Evolutionary conservation across 108 stramenopile genomes (phyloP).

Genomic region (Pinguiococcus pyrenoidosus): DNA sequence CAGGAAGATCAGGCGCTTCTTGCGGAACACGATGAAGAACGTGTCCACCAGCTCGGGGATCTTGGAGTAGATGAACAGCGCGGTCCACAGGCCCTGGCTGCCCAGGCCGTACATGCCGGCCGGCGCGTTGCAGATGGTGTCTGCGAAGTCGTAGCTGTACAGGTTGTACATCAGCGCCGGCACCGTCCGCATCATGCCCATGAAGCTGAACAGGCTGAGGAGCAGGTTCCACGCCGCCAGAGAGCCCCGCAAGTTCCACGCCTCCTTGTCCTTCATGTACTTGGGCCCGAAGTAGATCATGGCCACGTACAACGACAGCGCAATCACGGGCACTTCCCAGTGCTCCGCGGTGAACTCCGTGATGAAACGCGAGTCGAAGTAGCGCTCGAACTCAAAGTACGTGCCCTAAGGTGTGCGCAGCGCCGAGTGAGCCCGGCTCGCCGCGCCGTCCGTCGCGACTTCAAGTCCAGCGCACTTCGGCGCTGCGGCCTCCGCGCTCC

Average conservation of each 20-base stretch:
- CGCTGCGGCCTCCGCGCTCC: no score
- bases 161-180: slow-evolving; percentile 73
- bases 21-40: slow-evolving; percentile 88
- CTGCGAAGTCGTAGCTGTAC: neutral
- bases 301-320: slow-evolving; percentile 7
- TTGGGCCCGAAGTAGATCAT: slow-evolving; percentile 16
- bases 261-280: slow-evolving; percentile 12
- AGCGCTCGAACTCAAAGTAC: no score
- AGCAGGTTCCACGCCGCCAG: slow-evolving; percentile 64
- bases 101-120: slow-evolving; percentile 55
- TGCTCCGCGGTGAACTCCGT: neutral
- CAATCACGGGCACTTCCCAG: slow-evolving; percentile 12
- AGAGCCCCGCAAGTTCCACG: slow-evolving; percentile 9
- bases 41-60: slow-evolving; percentile 87
- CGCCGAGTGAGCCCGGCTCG: no score
- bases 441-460: no score
- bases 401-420: no score
- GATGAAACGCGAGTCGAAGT: no score
- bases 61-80: slow-evolving; percentile 78
- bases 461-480: no score
- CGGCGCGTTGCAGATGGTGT: slow-evolving; percentile 52
- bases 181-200: slow-evolving; percentile 68
- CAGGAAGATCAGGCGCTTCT: slow-evolving; percentile 83
- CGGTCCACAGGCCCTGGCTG: slow-evolving; percentile 73
- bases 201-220: slow-evolving; percentile 62